Evolutionary conservation across 768 basidiomycete genomes (phyloP), one percentile per base, ranked within the genome.

Genomic region (Sarcodon aspratus): DNA sequence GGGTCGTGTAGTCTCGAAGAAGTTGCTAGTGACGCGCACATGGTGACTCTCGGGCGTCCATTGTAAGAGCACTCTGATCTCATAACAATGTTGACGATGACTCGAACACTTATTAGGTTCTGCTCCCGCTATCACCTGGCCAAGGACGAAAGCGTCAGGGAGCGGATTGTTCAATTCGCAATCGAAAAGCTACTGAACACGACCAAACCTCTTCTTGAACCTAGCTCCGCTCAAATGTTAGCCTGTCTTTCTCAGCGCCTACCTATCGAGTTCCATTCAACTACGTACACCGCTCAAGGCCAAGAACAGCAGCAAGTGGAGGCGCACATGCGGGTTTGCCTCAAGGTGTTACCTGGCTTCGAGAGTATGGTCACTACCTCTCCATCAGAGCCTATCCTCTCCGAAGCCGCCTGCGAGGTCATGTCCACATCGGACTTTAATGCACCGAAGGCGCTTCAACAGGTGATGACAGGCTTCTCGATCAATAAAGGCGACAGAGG

Each of bases 261-360:
- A 10, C 56, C 63, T 17, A 51, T 65, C 38, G 56, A 61, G 36
- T 67, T 66, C 56, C 21, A 5, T 27, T 27, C 21, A 27, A 27
- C 5, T 27, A 27, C 5, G 21, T 27, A 27, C 21, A 27, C 21
- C 21, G 21, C 21, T 27, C 21, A 27, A 27, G 5, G 5, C 5
- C 46, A 43, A 42, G 59, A 64, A 48, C 52, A 50, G 50, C 50
- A 15, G 42, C 63, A 64, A 50, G 64, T 67, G 6, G 60, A 62
- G 48, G 45, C 54, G 1, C 65, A 66, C 50, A 57, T 66, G 62
- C 61, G 66, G 11, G 49, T 67, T 18, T 51, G 52, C 31, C 50
- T 59, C 8, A 54, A 55, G 15, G 54, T 56, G 11, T 43, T 34
- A 31, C 13, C 52, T 12, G 52, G 49, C n/a, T 55, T 61, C 36